These are phyloP conservation scores for Thalassiosira livingstoniorum DNA, from an alignment of 352 stramenopile genomes.

Conservation along the genomic window DNA sequence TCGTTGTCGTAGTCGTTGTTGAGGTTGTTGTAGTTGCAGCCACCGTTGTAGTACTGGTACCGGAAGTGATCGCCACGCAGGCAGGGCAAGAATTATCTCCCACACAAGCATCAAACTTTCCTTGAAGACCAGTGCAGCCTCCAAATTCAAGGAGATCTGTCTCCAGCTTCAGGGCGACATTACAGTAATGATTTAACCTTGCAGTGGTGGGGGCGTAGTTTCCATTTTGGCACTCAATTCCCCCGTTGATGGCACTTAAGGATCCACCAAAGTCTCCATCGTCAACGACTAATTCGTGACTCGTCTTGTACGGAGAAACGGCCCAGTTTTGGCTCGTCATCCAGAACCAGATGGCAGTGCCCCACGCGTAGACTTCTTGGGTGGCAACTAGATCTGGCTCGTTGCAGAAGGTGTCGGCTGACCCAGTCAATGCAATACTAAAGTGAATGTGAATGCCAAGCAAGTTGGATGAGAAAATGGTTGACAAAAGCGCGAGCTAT, in stretches of 20 bases:
- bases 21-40: constrained; percentile 13
- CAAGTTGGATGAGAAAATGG: too few relatives aligned
- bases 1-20: constrained; percentile 16
- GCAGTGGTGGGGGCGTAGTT: not conserved
- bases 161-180: constrained; percentile 21
- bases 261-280: constrained; percentile 46
- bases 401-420: constrained; percentile 24
- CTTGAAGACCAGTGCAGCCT: constrained; percentile 26
- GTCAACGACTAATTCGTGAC: constrained; percentile 14
- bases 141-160: constrained; percentile 38
- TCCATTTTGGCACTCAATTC: constrained; percentile 35
- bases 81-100: not conserved
- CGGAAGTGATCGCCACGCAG: not conserved
- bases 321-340: constrained; percentile 20
- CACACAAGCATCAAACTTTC: constrained; percentile 20
- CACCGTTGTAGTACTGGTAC: not conserved
- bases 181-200: constrained; percentile 59
- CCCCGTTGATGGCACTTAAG: constrained; percentile 50
- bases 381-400: constrained; percentile 47
- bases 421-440: constrained; percentile 18
- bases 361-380: constrained; percentile 26
- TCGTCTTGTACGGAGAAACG: constrained; percentile 28
- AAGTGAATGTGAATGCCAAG: too few relatives aligned
- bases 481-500: not conserved
- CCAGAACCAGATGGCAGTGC: constrained; percentile 47